Evolutionary conservation across 2,329 filamentous ascomycete species (phyloP).

Genomic region (Septoria petroselini): DNA sequence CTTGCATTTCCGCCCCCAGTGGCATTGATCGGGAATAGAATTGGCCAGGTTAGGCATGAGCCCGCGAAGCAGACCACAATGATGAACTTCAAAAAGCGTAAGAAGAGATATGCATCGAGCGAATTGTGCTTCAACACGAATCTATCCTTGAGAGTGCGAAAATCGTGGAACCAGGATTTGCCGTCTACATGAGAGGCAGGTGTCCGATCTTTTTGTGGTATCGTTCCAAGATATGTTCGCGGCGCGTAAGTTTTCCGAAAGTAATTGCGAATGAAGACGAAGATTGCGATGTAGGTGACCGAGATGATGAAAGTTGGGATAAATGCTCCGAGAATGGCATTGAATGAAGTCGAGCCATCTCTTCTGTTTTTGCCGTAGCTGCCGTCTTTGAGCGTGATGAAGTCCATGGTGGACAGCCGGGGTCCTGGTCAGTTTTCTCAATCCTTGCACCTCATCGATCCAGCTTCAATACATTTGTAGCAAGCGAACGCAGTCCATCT

Average conservation of each 20-base stretch:
- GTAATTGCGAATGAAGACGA: conserved; percentile 32
- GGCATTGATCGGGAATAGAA: conserved; percentile 49
- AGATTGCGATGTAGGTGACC: conserved; percentile 32
- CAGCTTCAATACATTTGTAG: too few species aligned
- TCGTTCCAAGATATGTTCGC: conserved; percentile 35
- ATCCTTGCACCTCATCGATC: not conserved
- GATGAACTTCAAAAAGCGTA: conserved; percentile 48
- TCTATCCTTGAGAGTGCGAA: conserved; percentile 43
- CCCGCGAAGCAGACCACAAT: conserved; percentile 45
- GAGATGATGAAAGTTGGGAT: conserved; percentile 35
- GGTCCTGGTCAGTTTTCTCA: not conserved
- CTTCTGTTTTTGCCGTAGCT: conserved; percentile 30
- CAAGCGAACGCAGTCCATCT: too few species aligned
- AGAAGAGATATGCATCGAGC: conserved; percentile 49
- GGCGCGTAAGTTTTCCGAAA: conserved; percentile 37
- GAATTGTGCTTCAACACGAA: conserved; percentile 50
- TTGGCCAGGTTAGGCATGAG: conserved; percentile 45
- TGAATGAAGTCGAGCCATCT: conserved; percentile 32
- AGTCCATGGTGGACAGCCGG: conserved; percentile 11
- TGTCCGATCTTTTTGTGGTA: conserved; percentile 36
- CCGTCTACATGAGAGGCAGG: conserved; percentile 29
- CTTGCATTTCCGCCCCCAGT: conserved; percentile 38
- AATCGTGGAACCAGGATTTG: conserved; percentile 49
- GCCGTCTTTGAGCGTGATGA: conserved; percentile 19
- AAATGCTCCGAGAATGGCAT: conserved; percentile 36